A percentile compares a stretch with the other conserved stretches of the same genome.
Conservation (phyloP, 257 asterid genomes). For the Solanum sparsipilum region DNA sequence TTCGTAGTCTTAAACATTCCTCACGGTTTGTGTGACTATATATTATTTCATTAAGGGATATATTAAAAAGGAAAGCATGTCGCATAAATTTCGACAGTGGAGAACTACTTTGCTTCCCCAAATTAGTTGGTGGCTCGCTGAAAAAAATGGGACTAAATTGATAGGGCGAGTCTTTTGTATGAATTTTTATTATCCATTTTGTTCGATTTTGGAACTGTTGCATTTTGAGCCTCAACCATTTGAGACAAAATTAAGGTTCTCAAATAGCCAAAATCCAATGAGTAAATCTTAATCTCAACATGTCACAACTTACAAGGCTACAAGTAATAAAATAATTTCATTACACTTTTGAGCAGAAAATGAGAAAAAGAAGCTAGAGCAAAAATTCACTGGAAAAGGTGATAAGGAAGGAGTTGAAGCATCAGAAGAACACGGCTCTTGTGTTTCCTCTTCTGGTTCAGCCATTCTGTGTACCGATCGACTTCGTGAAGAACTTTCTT, state of each 20-base stretch:
- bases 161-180: background rate
- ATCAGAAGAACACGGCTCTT: slow-evolving; percentile 4
- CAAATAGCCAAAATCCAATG: background rate
- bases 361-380: background rate
- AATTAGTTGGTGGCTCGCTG: background rate
- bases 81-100: too few species aligned
- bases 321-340: background rate
- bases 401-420: slow-evolving; percentile 11
- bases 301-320: background rate
- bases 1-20: too few species aligned
- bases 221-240: background rate
- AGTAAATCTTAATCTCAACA: background rate
- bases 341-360: slow-evolving; percentile 12
- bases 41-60: too few species aligned
- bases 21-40: too few species aligned
- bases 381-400: slow-evolving; percentile 4
- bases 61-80: too few species aligned
- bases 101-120: background rate
- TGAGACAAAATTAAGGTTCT: background rate
- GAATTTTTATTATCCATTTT: background rate
- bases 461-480: slow-evolving; percentile 56
- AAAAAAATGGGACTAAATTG: background rate
- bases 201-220: background rate
- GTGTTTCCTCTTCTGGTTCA: slow-evolving; percentile 17
- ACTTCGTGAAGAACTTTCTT: slow-evolving; percentile 93